Conservation (phyloP, 2,329 filamentous ascomycete genomes). For the Colletotrichum lentis region DNA sequence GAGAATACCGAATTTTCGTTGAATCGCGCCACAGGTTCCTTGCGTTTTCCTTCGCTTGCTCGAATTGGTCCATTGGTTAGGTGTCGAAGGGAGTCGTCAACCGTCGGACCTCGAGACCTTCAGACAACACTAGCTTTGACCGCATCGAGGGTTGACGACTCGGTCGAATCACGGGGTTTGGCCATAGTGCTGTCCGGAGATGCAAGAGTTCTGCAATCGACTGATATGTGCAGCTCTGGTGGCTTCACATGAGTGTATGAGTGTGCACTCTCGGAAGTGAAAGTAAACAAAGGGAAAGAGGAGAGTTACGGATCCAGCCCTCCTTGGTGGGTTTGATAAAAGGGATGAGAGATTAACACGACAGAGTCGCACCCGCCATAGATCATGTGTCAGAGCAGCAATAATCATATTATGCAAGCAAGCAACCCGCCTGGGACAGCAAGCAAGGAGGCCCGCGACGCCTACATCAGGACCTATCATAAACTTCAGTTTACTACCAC, state of each 20-base stretch:
- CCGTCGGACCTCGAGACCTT: no score
- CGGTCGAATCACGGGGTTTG: not conserved
- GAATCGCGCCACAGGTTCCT: no score
- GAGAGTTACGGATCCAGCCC: not conserved
- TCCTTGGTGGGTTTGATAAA: not conserved
- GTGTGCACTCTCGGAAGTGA: slow-evolving; percentile 1
- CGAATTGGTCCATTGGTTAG: no score
- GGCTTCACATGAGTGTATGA: not conserved
- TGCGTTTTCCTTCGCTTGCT: no score
- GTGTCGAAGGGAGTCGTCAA: no score
- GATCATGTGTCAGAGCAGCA: not conserved
- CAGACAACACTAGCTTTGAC: no score
- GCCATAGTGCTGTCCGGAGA: slow-evolving; percentile 1
- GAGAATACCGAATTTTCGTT: no score
- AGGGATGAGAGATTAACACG: not conserved
- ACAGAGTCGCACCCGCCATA: not conserved
- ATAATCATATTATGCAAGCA: not conserved
- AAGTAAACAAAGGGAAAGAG: not conserved
- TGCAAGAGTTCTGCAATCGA: not conserved
- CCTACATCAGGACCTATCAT: not conserved
- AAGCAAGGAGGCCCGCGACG: not conserved
- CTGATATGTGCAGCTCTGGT: not conserved
- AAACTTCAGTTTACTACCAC: slow-evolving; percentile 11
- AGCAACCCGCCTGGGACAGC: not conserved
- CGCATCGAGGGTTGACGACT: no score